phyloP scores from a whole-genome alignment of 1,284 basidiomycete species.

The Moesziomyces globuligerus region DNA sequence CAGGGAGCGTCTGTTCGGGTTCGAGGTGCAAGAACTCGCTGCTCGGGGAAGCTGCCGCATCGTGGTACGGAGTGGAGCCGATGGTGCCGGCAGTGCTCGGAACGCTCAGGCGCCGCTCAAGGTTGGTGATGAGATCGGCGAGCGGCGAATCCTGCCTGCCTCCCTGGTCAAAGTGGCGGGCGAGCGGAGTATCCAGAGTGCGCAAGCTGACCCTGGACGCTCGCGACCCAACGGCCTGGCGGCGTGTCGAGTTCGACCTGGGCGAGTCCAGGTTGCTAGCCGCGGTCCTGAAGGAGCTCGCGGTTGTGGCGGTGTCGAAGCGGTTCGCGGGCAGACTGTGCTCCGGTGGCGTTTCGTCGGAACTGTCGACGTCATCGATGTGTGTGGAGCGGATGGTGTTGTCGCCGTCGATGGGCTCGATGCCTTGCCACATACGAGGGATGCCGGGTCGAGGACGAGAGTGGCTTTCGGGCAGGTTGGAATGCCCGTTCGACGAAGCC shows the following conservation, averaged over 20 bases:
- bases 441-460: slow-evolving; percentile 35
- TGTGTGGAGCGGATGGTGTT: slow-evolving; percentile 21
- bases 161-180: slow-evolving; percentile 40
- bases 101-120: slow-evolving; percentile 33
- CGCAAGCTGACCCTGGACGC: slow-evolving; percentile 35
- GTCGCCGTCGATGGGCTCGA: slow-evolving; percentile 30
- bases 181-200: slow-evolving; percentile 34
- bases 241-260: slow-evolving; percentile 14
- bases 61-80: slow-evolving; percentile 24
- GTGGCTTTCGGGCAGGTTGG: slow-evolving; percentile 9
- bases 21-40: slow-evolving; percentile 26
- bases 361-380: slow-evolving; percentile 33
- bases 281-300: slow-evolving; percentile 40
- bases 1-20: slow-evolving; percentile 1
- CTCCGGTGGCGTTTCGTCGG: slow-evolving; percentile 30
- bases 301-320: slow-evolving; percentile 40
- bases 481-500: slow-evolving; percentile 10
- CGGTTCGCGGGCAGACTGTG: slow-evolving; percentile 25
- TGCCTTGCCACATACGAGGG: slow-evolving; percentile 49
- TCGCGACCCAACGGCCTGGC: slow-evolving; percentile 12
- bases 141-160: slow-evolving; percentile 35
- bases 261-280: slow-evolving; percentile 35
- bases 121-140: slow-evolving; percentile 44
- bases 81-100: slow-evolving; percentile 23
- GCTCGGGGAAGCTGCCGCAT: slow-evolving; percentile 34